These are phyloP conservation scores for Populus hybrid DNA, from an alignment of 441 rosid genomes.

Conservation along the genomic window DNA sequence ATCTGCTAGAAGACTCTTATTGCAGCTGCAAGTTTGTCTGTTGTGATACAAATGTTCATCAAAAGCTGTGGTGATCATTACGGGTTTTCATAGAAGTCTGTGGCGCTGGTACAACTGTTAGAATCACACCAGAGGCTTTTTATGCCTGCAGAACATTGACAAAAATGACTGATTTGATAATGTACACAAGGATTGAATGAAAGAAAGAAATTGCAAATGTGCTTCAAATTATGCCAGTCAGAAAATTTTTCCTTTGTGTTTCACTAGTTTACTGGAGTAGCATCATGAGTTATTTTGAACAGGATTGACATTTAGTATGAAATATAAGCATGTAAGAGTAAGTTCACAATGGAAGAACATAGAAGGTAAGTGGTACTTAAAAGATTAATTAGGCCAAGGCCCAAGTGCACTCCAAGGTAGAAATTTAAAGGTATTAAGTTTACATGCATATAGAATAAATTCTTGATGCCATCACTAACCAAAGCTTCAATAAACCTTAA, in stretches of 20 bases:
- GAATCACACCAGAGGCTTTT: not conserved
- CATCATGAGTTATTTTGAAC: no score
- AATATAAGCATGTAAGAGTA: no score
- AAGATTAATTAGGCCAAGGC: no score
- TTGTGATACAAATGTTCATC: not conserved
- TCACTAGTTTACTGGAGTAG: no score
- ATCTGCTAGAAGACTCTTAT: not conserved
- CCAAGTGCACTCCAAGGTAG: no score
- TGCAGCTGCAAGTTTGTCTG: not conserved
- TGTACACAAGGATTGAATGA: not conserved
- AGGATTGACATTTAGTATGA: no score
- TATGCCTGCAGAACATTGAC: not conserved
- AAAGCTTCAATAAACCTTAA: not conserved
- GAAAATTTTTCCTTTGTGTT: no score
- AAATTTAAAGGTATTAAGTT: no score
- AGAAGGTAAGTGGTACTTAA: no score
- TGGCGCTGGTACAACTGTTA: not conserved
- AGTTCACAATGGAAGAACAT: no score
- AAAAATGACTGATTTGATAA: not conserved
- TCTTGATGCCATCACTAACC: no score
- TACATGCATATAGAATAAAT: no score
- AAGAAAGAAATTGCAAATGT: not conserved
- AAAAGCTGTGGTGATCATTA: not conserved
- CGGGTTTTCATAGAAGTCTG: not conserved
- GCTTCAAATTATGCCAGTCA: not conserved